Evolutionary conservation across 768 basidiomycete genomes (phyloP).

Genomic region (Suillus subaureus): DNA sequence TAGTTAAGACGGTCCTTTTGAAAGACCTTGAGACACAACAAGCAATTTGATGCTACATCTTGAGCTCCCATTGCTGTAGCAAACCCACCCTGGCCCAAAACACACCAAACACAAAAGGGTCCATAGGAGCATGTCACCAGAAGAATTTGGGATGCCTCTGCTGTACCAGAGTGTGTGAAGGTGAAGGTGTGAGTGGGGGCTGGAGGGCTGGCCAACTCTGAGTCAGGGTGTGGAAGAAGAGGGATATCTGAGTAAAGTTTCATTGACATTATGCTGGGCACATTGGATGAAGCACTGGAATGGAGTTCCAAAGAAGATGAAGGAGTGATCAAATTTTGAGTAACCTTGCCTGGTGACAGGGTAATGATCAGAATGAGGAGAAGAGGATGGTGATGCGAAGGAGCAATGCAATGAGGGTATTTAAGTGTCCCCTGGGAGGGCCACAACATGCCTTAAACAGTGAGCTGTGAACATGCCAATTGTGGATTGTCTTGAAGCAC

Average conservation of each 20-base stretch:
- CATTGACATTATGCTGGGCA: neutral
- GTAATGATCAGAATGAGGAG: neutral
- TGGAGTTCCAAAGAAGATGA: neutral
- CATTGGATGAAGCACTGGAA: neutral
- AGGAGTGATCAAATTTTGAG: conserved; percentile 10
- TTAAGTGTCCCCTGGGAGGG: neutral
- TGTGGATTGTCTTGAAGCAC: neutral
- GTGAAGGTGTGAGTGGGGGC: too few species aligned
- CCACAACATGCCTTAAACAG: neutral
- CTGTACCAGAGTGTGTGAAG: too few species aligned
- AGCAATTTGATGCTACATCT: conserved; percentile 28
- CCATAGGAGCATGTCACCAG: conserved; percentile 12
- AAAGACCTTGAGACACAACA: conserved; percentile 45
- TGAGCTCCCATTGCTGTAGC: conserved; percentile 25
- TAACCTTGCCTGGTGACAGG: conserved; percentile 18
- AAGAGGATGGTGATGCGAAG: neutral
- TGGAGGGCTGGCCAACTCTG: neutral
- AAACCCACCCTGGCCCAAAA: conserved; percentile 23
- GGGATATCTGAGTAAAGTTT: neutral
- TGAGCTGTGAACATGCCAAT: conserved; percentile 14
- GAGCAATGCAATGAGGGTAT: neutral
- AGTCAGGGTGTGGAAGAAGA: neutral
- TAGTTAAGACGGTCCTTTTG: too few species aligned
- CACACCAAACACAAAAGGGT: conserved; percentile 24
- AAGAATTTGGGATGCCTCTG: too few species aligned